These are phyloP conservation scores for Scopulariopsis brevicaulis DNA, from an alignment of 2,329 filamentous ascomycete genomes.

Conservation along the genomic window DNA sequence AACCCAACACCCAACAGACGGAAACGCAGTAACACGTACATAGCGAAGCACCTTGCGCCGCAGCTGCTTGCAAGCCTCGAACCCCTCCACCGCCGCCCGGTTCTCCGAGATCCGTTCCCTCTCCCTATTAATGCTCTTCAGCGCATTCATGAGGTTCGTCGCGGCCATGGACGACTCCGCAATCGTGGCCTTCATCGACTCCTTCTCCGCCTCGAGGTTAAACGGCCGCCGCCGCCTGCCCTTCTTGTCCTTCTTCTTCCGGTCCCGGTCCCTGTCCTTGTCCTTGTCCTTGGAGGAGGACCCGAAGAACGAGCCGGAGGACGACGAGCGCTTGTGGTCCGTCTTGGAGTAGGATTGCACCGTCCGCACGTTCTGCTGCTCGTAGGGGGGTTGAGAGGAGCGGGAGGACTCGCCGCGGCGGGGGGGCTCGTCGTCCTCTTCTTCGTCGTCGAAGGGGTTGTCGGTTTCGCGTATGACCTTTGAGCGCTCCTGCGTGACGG, in stretches of 20 bases:
- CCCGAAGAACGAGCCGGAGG: constrained; percentile 25
- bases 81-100: constrained; percentile 58
- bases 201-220: constrained; percentile 78
- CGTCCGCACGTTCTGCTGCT: constrained; percentile 6
- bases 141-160: constrained; percentile 78
- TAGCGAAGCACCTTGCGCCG: constrained; percentile 80
- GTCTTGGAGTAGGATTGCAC: constrained; percentile 7
- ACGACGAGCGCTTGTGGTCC: constrained; percentile 25
- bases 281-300: constrained; percentile 33
- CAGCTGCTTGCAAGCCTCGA: constrained; percentile 78
- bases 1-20: neutral
- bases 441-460: constrained; percentile 49
- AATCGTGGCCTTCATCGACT: constrained; percentile 76
- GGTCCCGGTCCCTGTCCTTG: constrained; percentile 32
- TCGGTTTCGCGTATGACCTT: constrained; percentile 76
- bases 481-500: constrained; percentile 65
- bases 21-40: constrained; percentile 26
- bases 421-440: constrained; percentile 41
- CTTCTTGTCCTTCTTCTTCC: constrained; percentile 35
- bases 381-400: constrained; percentile 10
- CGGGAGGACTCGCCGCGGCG: constrained; percentile 12
- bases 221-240: constrained; percentile 56
- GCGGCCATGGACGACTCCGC: constrained; percentile 81
- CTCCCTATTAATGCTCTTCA: constrained; percentile 88
- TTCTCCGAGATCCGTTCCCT: constrained; percentile 82